Percentiles rank a stretch among this genome's conserved stretches.
Conservation (phyloP, 108 stramenopile species). For the Cyclotella baltica region DNA sequence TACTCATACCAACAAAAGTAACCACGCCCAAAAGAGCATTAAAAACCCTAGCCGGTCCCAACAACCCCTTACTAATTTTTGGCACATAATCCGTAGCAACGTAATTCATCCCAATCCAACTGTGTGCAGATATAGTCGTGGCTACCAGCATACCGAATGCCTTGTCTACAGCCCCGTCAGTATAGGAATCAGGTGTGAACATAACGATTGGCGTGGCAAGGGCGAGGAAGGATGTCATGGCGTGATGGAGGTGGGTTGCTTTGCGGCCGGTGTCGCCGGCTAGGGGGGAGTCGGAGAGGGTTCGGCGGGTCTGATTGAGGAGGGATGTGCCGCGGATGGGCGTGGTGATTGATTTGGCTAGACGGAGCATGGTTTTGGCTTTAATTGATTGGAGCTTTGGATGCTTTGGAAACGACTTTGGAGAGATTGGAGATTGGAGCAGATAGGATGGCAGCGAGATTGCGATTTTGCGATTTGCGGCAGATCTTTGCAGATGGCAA, state of each 20-base stretch:
- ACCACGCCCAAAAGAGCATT: constrained; percentile 69
- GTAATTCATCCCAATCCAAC: constrained; percentile 93
- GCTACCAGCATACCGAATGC: constrained; percentile 77
- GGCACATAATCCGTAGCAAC: constrained; percentile 95
- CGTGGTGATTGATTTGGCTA: constrained; percentile 17
- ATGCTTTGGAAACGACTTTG: background rate
- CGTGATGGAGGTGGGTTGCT: constrained; percentile 80
- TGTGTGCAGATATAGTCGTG: constrained; percentile 79
- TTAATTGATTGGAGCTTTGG: no score
- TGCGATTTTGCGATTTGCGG: no score
- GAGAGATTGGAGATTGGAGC: background rate
- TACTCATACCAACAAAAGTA: constrained; percentile 72
- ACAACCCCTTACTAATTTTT: constrained; percentile 73
- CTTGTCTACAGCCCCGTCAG: constrained; percentile 67
- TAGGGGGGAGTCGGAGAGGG: constrained; percentile 52
- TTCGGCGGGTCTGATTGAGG: constrained; percentile 17
- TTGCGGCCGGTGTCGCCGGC: constrained; percentile 78
- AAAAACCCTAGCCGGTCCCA: constrained; percentile 78
- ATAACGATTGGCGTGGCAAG: constrained; percentile 75
- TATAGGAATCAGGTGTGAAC: constrained; percentile 63
- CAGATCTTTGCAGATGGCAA: no score
- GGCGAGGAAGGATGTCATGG: constrained; percentile 69
- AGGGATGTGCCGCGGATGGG: constrained; percentile 18
- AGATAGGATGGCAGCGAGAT: no score
- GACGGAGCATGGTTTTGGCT: constrained; percentile 16